These are phyloP conservation scores for Vaccinium macrocarpon DNA, from an alignment of 148 eudicot species.

Conservation along the genomic window DNA sequence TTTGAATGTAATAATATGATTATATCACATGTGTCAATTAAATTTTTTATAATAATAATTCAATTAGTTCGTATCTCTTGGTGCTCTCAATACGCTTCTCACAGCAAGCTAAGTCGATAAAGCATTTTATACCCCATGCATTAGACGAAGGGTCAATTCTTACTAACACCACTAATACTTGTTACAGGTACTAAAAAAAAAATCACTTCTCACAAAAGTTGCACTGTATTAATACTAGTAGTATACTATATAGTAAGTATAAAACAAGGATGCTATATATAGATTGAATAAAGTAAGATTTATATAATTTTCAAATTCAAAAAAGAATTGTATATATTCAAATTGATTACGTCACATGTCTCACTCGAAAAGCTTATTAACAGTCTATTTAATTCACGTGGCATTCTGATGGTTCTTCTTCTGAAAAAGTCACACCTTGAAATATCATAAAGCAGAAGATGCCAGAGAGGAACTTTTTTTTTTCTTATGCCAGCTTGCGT, in stretches of 20 bases:
- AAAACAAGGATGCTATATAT: not conserved
- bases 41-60: too few species aligned
- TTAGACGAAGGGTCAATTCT: too few species aligned
- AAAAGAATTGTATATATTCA: not conserved
- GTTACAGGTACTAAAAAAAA: too few species aligned
- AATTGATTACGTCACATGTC: not conserved
- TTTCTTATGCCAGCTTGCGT: not conserved
- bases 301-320: not conserved
- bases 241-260: not conserved
- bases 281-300: not conserved
- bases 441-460: not conserved
- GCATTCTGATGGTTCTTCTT: not conserved
- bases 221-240: not conserved
- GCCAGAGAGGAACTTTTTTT: too few species aligned
- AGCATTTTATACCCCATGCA: too few species aligned
- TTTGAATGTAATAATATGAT: too few species aligned
- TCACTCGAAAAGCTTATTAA: not conserved
- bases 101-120: too few species aligned
- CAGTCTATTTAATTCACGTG: not conserved
- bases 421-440: not conserved
- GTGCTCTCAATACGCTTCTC: too few species aligned
- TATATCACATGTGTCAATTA: too few species aligned
- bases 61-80: too few species aligned
- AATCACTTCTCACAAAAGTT: not conserved
- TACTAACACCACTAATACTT: too few species aligned